These are phyloP conservation scores for Acanthamoeba royreba DNA, from an alignment of 208 protist genomes.

Conservation along the genomic window DNA sequence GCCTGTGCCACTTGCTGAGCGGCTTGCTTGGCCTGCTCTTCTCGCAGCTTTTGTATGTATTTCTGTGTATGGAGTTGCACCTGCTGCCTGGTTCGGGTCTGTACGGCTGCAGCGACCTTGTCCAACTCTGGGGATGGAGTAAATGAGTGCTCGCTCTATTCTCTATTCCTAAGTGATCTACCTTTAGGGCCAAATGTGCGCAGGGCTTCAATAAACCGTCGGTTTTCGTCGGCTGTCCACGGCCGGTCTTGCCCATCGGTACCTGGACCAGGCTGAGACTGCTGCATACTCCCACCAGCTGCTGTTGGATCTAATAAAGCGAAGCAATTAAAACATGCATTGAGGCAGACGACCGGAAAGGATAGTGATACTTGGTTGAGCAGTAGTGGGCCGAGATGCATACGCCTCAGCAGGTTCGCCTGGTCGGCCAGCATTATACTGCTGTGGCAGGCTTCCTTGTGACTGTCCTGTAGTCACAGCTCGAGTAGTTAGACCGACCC, in stretches of 20 bases:
- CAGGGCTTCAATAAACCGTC: neutral
- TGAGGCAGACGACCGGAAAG: too few relatives aligned
- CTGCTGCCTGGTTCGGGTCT: neutral
- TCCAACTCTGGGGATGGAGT: neutral
- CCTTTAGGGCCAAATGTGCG: neutral
- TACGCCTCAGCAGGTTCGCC: too few relatives aligned
- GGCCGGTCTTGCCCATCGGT: neutral
- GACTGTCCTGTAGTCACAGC: too few relatives aligned
- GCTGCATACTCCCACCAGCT: neutral
- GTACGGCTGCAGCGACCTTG: neutral
- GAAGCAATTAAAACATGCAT: too few relatives aligned
- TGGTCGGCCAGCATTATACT: too few relatives aligned
- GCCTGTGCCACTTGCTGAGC: too few relatives aligned
- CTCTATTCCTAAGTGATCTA: too few relatives aligned
- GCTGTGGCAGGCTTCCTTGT: too few relatives aligned
- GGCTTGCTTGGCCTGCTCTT: too few relatives aligned
- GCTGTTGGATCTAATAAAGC: neutral
- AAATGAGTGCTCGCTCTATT: neutral
- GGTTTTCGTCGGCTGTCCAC: neutral
- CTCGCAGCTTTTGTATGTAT: neutral
- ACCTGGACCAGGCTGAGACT: neutral
- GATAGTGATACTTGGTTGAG: too few relatives aligned
- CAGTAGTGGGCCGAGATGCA: too few relatives aligned
- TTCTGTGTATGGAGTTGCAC: neutral
- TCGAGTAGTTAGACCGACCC: too few relatives aligned